A percentile compares a stretch with the other conserved stretches of the same genome.
Conservation (phyloP, 352 stramenopile genomes). For the Globisporangium rhizosaccharum region DNA sequence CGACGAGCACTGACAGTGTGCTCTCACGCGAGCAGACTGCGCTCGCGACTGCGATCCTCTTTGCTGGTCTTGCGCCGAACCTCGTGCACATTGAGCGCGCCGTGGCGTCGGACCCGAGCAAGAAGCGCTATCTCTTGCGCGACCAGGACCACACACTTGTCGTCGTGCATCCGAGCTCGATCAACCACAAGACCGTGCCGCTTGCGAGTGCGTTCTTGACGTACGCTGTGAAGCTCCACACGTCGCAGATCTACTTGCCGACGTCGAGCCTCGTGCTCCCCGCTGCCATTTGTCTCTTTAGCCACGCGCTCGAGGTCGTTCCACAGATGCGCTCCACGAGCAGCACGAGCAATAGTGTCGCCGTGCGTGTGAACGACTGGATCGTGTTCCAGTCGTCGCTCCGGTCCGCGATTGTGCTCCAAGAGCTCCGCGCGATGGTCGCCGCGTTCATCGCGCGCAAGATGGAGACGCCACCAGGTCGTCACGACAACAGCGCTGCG, state of each 20-base stretch:
- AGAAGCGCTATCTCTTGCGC: constrained; percentile 31
- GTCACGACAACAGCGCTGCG: neutral
- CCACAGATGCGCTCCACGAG: constrained; percentile 25
- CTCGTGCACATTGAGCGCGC: constrained; percentile 73
- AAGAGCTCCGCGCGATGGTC: constrained; percentile 33
- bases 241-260: constrained; percentile 77
- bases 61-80: constrained; percentile 89
- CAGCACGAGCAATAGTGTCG: constrained; percentile 23
- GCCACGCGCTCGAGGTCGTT: constrained; percentile 51
- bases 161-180: constrained; percentile 62
- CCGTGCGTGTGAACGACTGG: constrained; percentile 68
- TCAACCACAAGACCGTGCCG: constrained; percentile 56
- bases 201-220: constrained; percentile 68
- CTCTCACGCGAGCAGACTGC: constrained; percentile 48
- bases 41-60: constrained; percentile 65
- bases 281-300: constrained; percentile 63
- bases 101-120: constrained; percentile 17
- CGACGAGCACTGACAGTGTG: constrained; percentile 1
- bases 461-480: constrained; percentile 18
- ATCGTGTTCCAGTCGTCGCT: constrained; percentile 52
- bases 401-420: constrained; percentile 46
- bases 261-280: constrained; percentile 60
- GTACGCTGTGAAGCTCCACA: constrained; percentile 79
- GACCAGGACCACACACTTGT: constrained; percentile 44
- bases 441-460: constrained; percentile 25